phyloP scores from a whole-genome alignment of 1,284 basidiomycete genomes.

The Malassezia restricta region DNA sequence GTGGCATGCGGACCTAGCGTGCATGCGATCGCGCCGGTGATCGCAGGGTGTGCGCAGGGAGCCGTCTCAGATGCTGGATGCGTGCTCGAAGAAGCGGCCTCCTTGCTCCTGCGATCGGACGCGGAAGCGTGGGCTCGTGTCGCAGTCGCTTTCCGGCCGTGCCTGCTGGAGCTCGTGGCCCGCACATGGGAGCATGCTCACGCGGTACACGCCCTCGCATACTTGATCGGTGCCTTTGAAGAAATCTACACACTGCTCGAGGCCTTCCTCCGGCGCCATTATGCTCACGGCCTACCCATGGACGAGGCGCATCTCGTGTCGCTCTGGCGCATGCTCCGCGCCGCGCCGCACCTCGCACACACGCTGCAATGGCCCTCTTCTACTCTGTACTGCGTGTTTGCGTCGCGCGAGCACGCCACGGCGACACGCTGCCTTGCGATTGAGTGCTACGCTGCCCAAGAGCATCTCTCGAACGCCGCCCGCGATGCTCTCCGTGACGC shows the following conservation, averaged over 20 bases:
- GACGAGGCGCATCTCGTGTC: slow-evolving; percentile 20
- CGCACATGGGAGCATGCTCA: slow-evolving; percentile 2
- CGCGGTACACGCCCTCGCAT: slow-evolving; percentile 21
- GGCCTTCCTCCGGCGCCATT: slow-evolving; percentile 8
- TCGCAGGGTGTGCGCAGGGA: slow-evolving; percentile 2
- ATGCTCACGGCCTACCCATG: slow-evolving; percentile 15
- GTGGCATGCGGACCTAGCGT: background rate
- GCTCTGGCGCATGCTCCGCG: slow-evolving; percentile 14
- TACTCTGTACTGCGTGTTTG: slow-evolving; percentile 18
- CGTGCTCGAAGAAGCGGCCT: slow-evolving; percentile 8
- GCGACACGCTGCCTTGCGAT: slow-evolving; percentile 24
- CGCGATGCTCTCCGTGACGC: slow-evolving; percentile 21
- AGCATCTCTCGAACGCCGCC: slow-evolving; percentile 19
- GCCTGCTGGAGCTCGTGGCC: slow-evolving; percentile 37
- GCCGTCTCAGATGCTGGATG: background rate
- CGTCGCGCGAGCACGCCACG: background rate
- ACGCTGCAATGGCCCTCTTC: slow-evolving; percentile 2
- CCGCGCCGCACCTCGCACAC: slow-evolving; percentile 9
- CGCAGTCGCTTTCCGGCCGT: slow-evolving; percentile 35
- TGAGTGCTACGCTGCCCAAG: slow-evolving; percentile 20
- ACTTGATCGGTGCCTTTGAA: slow-evolving; percentile 29
- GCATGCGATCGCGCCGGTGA: background rate
- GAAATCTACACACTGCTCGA: slow-evolving; percentile 13
- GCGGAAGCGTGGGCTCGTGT: slow-evolving; percentile 22
- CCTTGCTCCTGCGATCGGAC: slow-evolving; percentile 24